Evolutionary conservation across 164 flowering plant genomes (phyloP).

Genomic region (Vitis cinerea): DNA sequence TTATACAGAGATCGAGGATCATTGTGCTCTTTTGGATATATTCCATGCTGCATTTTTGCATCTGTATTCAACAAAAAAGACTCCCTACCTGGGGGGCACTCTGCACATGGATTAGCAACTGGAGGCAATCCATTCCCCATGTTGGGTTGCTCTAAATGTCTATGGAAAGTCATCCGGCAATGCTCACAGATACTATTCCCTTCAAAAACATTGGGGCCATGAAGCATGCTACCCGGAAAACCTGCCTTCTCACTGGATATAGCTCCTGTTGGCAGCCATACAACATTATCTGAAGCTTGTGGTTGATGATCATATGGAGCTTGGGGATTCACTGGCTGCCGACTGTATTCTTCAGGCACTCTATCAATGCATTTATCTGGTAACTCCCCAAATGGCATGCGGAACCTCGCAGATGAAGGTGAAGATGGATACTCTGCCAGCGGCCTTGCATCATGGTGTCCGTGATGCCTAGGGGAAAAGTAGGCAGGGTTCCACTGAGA

Average conservation of each 20-base stretch:
- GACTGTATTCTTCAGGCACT: constrained; percentile 51
- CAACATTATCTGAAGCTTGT: constrained; percentile 55
- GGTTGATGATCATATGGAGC: constrained; percentile 45
- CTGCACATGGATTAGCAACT: constrained; percentile 39
- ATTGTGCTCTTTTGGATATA: constrained; percentile 46
- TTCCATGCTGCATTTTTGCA: constrained; percentile 45
- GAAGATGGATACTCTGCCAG: constrained; percentile 64
- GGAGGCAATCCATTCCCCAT: constrained; percentile 48
- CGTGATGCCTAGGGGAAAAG: constrained; percentile 80
- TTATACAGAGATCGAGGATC: constrained; percentile 39
- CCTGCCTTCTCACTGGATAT: constrained; percentile 49
- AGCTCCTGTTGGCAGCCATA: constrained; percentile 60
- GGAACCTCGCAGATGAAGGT: constrained; percentile 64
- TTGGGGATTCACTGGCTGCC: constrained; percentile 48
- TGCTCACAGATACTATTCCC: constrained; percentile 62
- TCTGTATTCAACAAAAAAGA: constrained; percentile 44
- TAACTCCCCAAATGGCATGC: constrained; percentile 51
- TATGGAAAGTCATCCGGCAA: constrained; percentile 50
- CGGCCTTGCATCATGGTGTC: constrained; percentile 53
- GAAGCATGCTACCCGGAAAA: constrained; percentile 68
- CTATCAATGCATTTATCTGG: constrained; percentile 49
- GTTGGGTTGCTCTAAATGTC: constrained; percentile 60
- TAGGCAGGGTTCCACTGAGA: constrained; percentile 91
- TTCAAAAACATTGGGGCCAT: constrained; percentile 44
- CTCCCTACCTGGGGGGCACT: constrained; percentile 53